Conservation (phyloP, 352 stramenopile species). For the Aphanomyces stellatus region DNA sequence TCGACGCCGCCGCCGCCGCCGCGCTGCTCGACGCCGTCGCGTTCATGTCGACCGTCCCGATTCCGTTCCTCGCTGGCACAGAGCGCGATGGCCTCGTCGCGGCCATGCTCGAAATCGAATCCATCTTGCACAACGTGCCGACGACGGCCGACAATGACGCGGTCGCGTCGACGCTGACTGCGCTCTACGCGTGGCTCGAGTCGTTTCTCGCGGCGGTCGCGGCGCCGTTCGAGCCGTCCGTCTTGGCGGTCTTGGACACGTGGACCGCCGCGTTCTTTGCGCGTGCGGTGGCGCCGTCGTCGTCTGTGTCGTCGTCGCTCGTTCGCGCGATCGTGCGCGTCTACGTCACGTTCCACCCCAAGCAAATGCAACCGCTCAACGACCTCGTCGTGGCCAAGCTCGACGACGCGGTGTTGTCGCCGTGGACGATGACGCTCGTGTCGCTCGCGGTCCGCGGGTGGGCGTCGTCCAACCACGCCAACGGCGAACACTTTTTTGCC, state of each 20-base stretch:
- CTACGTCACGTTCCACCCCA: neutral
- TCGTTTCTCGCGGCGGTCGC: neutral
- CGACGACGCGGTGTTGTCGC: neutral
- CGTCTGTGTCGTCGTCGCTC: neutral
- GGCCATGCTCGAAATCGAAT: neutral
- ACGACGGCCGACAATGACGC: neutral
- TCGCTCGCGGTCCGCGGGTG: neutral
- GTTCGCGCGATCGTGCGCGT: neutral
- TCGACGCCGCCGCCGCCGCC: neutral
- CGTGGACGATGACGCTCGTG: neutral
- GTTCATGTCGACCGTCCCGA: conserved; percentile 1
- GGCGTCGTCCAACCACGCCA: neutral
- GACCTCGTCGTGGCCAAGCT: neutral
- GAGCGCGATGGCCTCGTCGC: neutral
- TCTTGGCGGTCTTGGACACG: neutral
- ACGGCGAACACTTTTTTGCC: neutral
- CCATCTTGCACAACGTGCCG: neutral
- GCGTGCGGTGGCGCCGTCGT: neutral
- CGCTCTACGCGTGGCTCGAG: neutral
- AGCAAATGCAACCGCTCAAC: neutral
- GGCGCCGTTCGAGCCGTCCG: neutral
- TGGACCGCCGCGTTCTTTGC: neutral
- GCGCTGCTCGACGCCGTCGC: neutral
- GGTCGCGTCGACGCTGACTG: too few species aligned
- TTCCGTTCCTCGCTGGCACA: neutral